phyloP scores from a whole-genome alignment of 2,329 filamentous ascomycete species.

The Camillea tinctor region DNA sequence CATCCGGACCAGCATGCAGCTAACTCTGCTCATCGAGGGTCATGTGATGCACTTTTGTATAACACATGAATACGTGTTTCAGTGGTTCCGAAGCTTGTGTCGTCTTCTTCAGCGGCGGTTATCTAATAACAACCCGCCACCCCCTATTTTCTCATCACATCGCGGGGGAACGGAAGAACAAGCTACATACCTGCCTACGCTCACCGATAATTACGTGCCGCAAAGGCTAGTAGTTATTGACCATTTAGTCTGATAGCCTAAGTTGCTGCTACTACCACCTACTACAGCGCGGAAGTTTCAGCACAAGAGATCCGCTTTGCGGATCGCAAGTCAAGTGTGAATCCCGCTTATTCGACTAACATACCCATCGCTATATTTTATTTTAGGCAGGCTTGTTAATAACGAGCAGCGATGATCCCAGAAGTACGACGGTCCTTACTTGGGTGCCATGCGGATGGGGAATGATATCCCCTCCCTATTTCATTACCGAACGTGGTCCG shows the following conservation, averaged over 20 bases:
- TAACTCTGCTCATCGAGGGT: neutral
- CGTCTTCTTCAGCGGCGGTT: neutral
- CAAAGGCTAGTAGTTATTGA: neutral
- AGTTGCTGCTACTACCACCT: neutral
- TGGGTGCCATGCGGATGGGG: neutral
- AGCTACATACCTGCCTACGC: neutral
- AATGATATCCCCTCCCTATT: neutral
- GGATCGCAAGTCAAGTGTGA: neutral
- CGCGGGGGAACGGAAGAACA: neutral
- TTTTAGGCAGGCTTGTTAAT: neutral
- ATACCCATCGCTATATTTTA: neutral
- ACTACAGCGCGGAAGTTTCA: neutral
- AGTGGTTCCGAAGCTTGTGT: neutral
- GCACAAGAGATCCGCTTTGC: neutral
- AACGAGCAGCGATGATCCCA: neutral
- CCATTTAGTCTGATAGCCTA: neutral
- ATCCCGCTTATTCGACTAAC: neutral
- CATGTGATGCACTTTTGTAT: neutral
- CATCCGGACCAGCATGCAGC: neutral
- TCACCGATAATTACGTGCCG: neutral
- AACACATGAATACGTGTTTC: neutral
- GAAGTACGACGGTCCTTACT: neutral
- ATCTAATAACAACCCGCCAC: neutral
- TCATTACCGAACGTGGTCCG: neutral
- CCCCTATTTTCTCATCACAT: neutral